Conservation (phyloP, 345 rosid genomes). For the Syzygium jambos region DNA sequence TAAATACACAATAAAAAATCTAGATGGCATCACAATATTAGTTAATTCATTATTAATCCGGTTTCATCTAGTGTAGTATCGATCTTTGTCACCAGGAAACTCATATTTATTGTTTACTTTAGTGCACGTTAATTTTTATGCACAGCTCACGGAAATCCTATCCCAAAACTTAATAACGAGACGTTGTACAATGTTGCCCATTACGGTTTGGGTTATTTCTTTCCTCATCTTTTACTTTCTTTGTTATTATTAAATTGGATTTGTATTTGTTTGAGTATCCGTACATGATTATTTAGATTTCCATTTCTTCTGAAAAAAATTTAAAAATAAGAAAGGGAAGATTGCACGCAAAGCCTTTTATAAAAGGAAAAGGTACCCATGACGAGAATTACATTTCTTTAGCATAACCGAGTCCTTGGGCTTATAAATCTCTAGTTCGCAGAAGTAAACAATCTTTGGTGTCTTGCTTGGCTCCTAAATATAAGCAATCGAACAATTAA, state of each 20-base stretch:
- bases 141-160: neutral
- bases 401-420: fast-evolving
- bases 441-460: fast-evolving
- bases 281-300: neutral
- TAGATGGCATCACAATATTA: neutral
- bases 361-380: too few relatives aligned
- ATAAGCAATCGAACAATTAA: too few relatives aligned
- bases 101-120: too few relatives aligned
- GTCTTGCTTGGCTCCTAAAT: neutral
- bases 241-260: neutral
- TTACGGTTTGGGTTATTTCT: neutral
- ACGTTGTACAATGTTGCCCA: fast-evolving
- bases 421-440: too few relatives aligned
- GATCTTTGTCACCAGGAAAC: too few relatives aligned
- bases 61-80: too few relatives aligned
- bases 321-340: neutral
- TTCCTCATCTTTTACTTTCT: neutral
- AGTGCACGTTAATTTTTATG: too few relatives aligned
- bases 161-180: neutral
- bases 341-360: neutral
- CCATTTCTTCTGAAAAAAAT: neutral
- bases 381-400: too few relatives aligned
- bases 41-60: too few relatives aligned
- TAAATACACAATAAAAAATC: neutral
- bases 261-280: neutral